Evolutionary conservation across 2,329 filamentous ascomycete species (phyloP).

Genomic region (Cladorrhinum sp.): DNA sequence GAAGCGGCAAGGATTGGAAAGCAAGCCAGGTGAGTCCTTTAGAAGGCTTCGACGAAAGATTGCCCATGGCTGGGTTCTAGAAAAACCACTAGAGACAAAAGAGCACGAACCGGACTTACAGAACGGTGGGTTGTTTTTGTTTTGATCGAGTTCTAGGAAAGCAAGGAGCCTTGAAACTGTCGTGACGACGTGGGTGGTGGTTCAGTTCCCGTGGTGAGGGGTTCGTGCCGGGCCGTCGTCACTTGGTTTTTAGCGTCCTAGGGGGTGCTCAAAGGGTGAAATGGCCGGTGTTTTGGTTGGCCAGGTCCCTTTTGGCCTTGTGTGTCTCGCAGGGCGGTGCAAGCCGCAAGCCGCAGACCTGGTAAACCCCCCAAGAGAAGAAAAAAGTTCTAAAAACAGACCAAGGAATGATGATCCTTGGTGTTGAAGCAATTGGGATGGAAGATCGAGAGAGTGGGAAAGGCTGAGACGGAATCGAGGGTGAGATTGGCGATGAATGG

Average conservation of each 20-base stretch:
- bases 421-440: background rate
- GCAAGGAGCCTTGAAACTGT: slow-evolving; percentile 11
- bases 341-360: slow-evolving; percentile 16
- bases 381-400: slow-evolving; percentile 20
- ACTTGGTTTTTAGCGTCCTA: slow-evolving; percentile 13
- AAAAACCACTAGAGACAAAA: background rate
- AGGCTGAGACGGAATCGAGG: slow-evolving; percentile 8
- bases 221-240: slow-evolving; percentile 22
- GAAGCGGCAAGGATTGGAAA: slow-evolving; percentile 24
- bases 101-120: slow-evolving; percentile 17
- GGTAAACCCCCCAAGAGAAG: no score
- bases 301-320: slow-evolving; percentile 7
- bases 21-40: slow-evolving; percentile 27
- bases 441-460: background rate
- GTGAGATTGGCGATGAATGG: background rate
- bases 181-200: slow-evolving; percentile 12
- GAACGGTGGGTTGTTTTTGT: slow-evolving; percentile 15
- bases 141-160: slow-evolving; percentile 12
- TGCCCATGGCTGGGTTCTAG: background rate
- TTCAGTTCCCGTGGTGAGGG: slow-evolving; percentile 22
- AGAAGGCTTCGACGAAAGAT: slow-evolving; percentile 23
- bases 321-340: slow-evolving; percentile 13
- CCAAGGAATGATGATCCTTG: background rate
- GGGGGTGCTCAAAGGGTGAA: slow-evolving; percentile 13
- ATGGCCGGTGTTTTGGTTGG: slow-evolving; percentile 26